A percentile compares a stretch with the other conserved stretches of the same genome.
Conservation (phyloP, 257 asterid genomes). For the Scutellaria baicalensis region DNA sequence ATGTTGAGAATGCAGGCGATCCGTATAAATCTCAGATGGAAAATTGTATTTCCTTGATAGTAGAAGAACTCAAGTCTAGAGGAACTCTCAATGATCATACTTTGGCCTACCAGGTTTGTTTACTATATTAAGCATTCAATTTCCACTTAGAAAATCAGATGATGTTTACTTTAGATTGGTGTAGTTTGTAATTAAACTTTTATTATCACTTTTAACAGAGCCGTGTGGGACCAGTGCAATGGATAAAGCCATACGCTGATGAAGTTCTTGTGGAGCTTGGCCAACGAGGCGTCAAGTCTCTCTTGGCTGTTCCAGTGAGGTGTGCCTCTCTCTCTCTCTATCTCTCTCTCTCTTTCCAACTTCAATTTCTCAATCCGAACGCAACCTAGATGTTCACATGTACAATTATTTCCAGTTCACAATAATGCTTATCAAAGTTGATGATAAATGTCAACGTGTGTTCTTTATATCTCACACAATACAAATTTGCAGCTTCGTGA, state of each 20-base stretch:
- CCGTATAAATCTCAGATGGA: slow-evolving; percentile 95
- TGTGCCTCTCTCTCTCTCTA: slow-evolving; percentile 10
- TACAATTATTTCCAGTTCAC: background rate
- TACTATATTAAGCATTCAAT: background rate
- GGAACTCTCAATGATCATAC: slow-evolving; percentile 65
- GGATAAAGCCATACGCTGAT: slow-evolving; percentile 96
- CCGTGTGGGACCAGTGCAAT: slow-evolving; percentile 97
- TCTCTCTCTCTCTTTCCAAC: background rate
- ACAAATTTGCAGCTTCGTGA: slow-evolving; percentile 67
- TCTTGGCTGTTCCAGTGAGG: slow-evolving; percentile 95
- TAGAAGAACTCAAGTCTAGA: slow-evolving; percentile 87
- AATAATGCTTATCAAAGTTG: background rate
- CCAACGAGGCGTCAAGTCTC: slow-evolving; percentile 73
- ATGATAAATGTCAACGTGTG: background rate
- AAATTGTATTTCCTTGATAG: slow-evolving; percentile 75
- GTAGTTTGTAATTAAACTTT: background rate
- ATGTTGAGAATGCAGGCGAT: slow-evolving; percentile 90
- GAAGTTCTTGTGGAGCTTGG: slow-evolving; percentile 97
- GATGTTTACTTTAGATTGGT: background rate
- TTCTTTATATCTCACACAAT: background rate
- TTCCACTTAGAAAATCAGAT: background rate
- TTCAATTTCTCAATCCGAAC: background rate
- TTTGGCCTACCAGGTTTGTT: slow-evolving; percentile 82
- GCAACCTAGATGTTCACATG: background rate
- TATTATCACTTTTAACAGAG: slow-evolving; percentile 39